Evolutionary conservation across 148 eudicot species (phyloP).

Genomic region (Persicaria tinctoria): DNA sequence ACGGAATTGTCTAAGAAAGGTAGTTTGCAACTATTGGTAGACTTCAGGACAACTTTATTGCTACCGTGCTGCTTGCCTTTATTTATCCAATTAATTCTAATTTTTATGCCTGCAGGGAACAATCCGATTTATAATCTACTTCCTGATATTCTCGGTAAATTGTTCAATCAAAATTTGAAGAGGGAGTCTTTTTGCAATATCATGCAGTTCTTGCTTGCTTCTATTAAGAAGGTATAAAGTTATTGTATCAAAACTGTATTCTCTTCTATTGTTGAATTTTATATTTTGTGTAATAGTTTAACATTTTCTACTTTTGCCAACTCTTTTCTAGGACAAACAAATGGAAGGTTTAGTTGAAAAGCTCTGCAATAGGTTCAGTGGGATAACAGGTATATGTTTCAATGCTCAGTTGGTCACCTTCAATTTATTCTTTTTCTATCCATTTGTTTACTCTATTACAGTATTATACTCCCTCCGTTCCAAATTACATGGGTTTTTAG

Average conservation of each 20-base stretch:
- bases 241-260: not conserved
- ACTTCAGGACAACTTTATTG: conserved; percentile 2
- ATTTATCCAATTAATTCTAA: not conserved
- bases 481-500: too few species aligned
- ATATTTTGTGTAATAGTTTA: conserved; percentile 9
- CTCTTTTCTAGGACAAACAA: conserved; percentile 74
- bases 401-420: not conserved
- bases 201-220: conserved; percentile 90
- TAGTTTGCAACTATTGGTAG: conserved; percentile 12
- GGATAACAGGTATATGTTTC: conserved; percentile 60
- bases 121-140: conserved; percentile 94
- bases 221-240: conserved; percentile 76
- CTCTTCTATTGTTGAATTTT: not conserved
- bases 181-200: conserved; percentile 76
- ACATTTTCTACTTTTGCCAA: not conserved
- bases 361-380: conserved; percentile 84
- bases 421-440: not conserved
- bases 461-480: too few species aligned
- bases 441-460: not conserved
- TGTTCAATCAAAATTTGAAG: conserved; percentile 61
- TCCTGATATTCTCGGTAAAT: conserved; percentile 90
- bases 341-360: conserved; percentile 98
- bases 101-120: conserved; percentile 40
- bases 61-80: not conserved
- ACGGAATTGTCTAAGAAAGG: conserved; percentile 90